Conservation (phyloP, 176 grass and related monocot species). For the Eleusine indica region DNA sequence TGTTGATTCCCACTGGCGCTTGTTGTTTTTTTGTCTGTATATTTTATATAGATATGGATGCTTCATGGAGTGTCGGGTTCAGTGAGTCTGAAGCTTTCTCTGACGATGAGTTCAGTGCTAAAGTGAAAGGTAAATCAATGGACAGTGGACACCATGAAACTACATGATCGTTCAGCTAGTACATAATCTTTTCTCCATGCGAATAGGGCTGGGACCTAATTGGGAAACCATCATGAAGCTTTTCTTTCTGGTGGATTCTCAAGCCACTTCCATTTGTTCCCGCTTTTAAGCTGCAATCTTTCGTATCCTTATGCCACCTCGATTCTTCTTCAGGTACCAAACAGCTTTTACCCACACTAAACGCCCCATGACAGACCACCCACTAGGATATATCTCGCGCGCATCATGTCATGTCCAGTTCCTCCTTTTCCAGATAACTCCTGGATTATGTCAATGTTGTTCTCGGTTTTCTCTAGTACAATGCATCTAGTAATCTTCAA, state of each 20-base stretch:
- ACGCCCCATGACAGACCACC: background rate
- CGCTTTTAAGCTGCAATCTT: background rate
- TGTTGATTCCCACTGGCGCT: constrained; percentile 20
- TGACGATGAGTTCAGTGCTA: background rate
- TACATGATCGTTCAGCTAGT: background rate
- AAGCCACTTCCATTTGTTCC: constrained; percentile 15
- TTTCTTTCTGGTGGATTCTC: constrained; percentile 40
- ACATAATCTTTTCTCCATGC: background rate
- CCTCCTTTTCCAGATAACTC: background rate
- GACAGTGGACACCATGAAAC: background rate
- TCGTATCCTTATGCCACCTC: background rate
- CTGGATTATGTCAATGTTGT: background rate
- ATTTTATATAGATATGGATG: constrained; percentile 14
- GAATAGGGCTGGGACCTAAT: constrained; percentile 25
- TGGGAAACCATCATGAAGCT: constrained; percentile 20
- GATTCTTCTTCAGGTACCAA: constrained; percentile 21
- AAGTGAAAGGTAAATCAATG: constrained; percentile 1
- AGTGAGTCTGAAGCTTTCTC: constrained; percentile 22
- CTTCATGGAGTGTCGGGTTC: constrained; percentile 11
- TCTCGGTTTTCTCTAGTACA: background rate
- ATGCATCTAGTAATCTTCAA: too few species aligned
- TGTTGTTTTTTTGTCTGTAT: background rate
- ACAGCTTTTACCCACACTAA: constrained; percentile 3
- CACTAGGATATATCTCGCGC: background rate
- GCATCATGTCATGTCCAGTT: constrained; percentile 1